Percentiles rank a stretch among this genome's conserved stretches.
Conservation (phyloP, 257 asterid species). For the Paraleonurus japonicus region DNA sequence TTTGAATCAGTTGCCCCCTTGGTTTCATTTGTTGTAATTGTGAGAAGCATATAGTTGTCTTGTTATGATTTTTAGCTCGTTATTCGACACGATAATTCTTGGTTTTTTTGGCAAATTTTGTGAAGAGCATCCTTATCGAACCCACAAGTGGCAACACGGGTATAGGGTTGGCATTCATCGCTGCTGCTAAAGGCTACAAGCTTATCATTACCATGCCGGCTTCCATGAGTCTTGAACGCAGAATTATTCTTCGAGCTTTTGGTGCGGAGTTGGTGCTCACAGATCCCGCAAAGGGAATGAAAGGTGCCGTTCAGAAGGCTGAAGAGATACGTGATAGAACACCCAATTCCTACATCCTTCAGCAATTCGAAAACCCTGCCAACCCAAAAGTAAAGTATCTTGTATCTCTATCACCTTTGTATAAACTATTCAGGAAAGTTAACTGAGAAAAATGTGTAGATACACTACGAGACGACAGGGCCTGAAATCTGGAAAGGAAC, state of each 20-base stretch:
- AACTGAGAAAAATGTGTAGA: slow-evolving; percentile 29
- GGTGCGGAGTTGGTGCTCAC: slow-evolving; percentile 49
- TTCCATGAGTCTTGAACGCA: slow-evolving; percentile 44
- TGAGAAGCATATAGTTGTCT: not conserved
- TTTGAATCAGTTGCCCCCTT: too few relatives aligned
- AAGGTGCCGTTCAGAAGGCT: slow-evolving; percentile 50
- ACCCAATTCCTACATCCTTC: slow-evolving; percentile 51
- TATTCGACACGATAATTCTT: not conserved
- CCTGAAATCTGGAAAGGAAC: slow-evolving; percentile 82
- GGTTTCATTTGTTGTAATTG: too few relatives aligned
- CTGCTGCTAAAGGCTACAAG: slow-evolving; percentile 50
- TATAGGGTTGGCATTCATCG: slow-evolving; percentile 43
- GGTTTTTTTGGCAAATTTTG: not conserved
- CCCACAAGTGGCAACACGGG: slow-evolving; percentile 49
- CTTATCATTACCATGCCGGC: slow-evolving; percentile 45
- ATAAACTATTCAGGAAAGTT: not conserved
- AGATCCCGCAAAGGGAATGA: slow-evolving; percentile 42
- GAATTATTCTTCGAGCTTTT: slow-evolving; percentile 43
- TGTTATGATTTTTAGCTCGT: not conserved
- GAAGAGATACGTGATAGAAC: slow-evolving; percentile 43
- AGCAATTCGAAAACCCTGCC: slow-evolving; percentile 50
- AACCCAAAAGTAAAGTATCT: slow-evolving; percentile 40
- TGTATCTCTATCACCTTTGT: not conserved
- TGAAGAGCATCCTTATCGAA: slow-evolving; percentile 42
- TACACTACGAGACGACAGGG: slow-evolving; percentile 90